Percentiles rank a stretch among this genome's conserved stretches.
phyloP scores from a whole-genome alignment of 495 filamentous ascomycete genomes.

The Penicillium bialowiezense region DNA sequence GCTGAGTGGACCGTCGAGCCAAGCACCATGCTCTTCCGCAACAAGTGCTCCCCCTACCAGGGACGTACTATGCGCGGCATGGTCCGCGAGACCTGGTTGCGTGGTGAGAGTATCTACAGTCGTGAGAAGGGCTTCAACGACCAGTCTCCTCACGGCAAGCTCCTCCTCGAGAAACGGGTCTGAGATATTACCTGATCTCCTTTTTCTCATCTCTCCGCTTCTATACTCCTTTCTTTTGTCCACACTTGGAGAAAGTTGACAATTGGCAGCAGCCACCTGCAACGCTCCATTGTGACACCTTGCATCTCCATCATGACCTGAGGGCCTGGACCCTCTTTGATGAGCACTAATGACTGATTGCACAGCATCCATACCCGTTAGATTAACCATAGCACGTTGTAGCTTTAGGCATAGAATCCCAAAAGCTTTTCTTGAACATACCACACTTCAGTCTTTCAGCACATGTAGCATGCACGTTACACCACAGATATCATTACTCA shows the following conservation, averaged over 20 bases:
- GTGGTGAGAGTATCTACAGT: slow-evolving; percentile 73
- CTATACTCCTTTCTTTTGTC: slow-evolving; percentile 17
- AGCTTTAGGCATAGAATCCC: slow-evolving; percentile 25
- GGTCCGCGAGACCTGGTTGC: slow-evolving; percentile 86
- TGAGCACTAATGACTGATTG: slow-evolving; percentile 32
- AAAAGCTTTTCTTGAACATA: slow-evolving; percentile 3
- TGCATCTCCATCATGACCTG: slow-evolving; percentile 14
- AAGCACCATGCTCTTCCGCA: slow-evolving; percentile 83
- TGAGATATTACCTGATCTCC: slow-evolving; percentile 20
- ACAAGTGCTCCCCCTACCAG: slow-evolving; percentile 93
- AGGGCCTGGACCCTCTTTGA: slow-evolving; percentile 9
- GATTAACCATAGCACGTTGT: slow-evolving; percentile 27
- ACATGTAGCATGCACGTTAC: neutral
- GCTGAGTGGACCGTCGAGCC: slow-evolving; percentile 69
- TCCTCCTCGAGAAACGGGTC: slow-evolving; percentile 60
- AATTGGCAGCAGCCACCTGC: slow-evolving; percentile 7
- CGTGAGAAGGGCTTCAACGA: slow-evolving; percentile 57
- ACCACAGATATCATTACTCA: neutral
- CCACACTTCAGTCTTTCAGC: neutral
- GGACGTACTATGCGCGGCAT: slow-evolving; percentile 74
- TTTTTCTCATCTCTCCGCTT: slow-evolving; percentile 17
- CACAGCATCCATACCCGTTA: slow-evolving; percentile 32
- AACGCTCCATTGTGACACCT: neutral
- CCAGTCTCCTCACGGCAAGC: slow-evolving; percentile 55
- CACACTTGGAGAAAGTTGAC: slow-evolving; percentile 14